These are phyloP conservation scores for Colletotrichum spinosum DNA, from an alignment of 2,329 filamentous ascomycete species.

Conservation along the genomic window DNA sequence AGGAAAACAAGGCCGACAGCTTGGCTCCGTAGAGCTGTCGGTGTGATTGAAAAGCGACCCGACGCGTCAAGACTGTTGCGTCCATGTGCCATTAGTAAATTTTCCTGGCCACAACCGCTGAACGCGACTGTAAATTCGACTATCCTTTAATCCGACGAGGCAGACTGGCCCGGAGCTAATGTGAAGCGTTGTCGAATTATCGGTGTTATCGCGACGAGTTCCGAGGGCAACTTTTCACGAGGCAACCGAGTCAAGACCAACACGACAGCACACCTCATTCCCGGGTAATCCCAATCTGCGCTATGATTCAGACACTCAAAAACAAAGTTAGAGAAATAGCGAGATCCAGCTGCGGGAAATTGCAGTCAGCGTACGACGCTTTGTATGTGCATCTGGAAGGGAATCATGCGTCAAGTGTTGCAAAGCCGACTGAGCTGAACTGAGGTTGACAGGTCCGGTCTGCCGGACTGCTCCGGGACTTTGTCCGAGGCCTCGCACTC, in stretches of 20 bases:
- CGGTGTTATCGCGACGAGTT: conserved; percentile 21
- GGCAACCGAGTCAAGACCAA: conserved; percentile 13
- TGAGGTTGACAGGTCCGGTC: too few relatives aligned
- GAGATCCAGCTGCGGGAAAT: too few relatives aligned
- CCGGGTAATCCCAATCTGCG: too few relatives aligned
- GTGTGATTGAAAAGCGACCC: neutral
- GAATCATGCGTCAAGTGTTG: too few relatives aligned
- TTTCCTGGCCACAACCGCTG: conserved; percentile 16
- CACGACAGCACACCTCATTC: neutral
- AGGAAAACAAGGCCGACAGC: conserved; percentile 9
- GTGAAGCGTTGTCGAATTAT: conserved; percentile 12
- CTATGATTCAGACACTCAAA: too few relatives aligned
- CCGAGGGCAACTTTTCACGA: conserved; percentile 29
- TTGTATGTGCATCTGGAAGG: too few relatives aligned
- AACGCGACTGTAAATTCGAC: neutral
- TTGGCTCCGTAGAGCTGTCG: neutral
- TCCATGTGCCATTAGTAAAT: neutral
- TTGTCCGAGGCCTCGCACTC: too few relatives aligned
- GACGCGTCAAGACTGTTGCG: conserved; percentile 5
- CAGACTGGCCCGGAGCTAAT: conserved; percentile 28
- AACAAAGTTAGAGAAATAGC: too few relatives aligned
- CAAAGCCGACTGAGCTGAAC: too few relatives aligned
- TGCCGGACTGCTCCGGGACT: too few relatives aligned
- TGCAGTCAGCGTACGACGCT: too few relatives aligned
- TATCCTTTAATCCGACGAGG: neutral